Base-by-base conservation (phyloP, 495 filamentous ascomycete species). In the Neurospora tetraspora region DNA sequence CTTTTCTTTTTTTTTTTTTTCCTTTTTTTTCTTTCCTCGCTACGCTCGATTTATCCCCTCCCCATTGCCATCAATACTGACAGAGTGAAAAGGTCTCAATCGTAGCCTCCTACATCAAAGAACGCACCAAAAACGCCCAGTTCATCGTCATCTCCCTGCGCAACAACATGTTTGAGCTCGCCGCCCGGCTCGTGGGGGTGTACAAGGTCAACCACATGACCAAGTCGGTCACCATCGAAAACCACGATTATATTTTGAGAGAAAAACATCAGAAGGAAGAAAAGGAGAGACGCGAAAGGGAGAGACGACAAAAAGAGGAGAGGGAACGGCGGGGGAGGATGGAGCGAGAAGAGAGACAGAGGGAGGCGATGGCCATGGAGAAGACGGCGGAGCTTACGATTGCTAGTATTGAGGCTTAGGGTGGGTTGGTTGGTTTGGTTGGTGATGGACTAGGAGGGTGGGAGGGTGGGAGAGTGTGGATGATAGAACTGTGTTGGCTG, bases 201-300 rank as follows among this genome's bases (percentile, higher is more conserved):
- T 99, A 99, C 82, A 99, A 99, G 84, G 96, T 99, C 79, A 98
- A 98, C 82, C 96, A 99, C 82, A 99, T 98, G 96, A 97, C 94
- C 53, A 97, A 97, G 89, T 94, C 92, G 78, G 93, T 97, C 4
- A 96, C 94, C n/a, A 94, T 97, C 65, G 93, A 97, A 80, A 97
- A 97, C 81, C 87, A 85, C 73, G 93, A 97, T 78, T 97, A 94
- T 71, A 53, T 80, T 18, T 38, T 68, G 53, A 16, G 53, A 0
- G 53, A 14, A 0, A 65, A 65, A 34, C 53, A 65, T 36, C 53
- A 65, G 23, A 65, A 61, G 12, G 53, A 65, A 3, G 27, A 65
- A 18, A 65, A 65, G 14, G 53, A 65, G 3, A 2, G 53, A 5
- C 5, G 53, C 1, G 53, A 61, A 3, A 61, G 14, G 7, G 53